Evolutionary conservation across 331 rosid species (phyloP).

Genomic region (Pyrus hybrid): DNA sequence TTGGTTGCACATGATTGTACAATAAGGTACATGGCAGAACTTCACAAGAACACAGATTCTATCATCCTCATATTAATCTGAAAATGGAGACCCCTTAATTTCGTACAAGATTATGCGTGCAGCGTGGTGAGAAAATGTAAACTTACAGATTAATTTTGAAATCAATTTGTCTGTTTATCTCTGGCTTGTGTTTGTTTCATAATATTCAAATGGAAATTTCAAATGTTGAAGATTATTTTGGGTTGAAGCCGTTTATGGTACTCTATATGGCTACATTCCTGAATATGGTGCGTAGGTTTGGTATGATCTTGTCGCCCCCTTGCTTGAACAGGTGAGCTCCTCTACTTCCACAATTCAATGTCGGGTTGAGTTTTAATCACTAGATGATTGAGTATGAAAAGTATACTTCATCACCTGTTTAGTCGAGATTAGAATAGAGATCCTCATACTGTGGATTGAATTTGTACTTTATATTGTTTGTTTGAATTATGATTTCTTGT

Average conservation of each 20-base stretch:
- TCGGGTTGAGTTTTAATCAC: background rate
- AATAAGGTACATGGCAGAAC: background rate
- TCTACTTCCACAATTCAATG: background rate
- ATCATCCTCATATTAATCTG: background rate
- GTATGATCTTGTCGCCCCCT: background rate
- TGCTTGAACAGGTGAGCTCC: constrained; percentile 2
- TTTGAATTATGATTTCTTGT: too few relatives aligned
- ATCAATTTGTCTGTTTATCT: background rate
- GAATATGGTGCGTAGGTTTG: background rate
- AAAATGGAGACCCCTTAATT: background rate
- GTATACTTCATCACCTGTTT: background rate
- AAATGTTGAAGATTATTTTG: background rate
- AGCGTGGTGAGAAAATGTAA: background rate
- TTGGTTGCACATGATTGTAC: background rate
- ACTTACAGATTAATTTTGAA: background rate
- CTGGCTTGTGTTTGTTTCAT: background rate
- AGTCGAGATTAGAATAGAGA: background rate
- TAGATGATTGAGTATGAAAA: background rate
- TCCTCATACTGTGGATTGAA: background rate
- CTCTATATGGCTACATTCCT: background rate
- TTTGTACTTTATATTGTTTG: background rate
- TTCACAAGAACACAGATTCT: background rate
- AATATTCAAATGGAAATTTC: background rate
- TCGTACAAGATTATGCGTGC: background rate
- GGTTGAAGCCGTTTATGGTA: background rate